Evolutionary conservation across 768 basidiomycete genomes (phyloP).

Genomic region (Mycena filopes): DNA sequence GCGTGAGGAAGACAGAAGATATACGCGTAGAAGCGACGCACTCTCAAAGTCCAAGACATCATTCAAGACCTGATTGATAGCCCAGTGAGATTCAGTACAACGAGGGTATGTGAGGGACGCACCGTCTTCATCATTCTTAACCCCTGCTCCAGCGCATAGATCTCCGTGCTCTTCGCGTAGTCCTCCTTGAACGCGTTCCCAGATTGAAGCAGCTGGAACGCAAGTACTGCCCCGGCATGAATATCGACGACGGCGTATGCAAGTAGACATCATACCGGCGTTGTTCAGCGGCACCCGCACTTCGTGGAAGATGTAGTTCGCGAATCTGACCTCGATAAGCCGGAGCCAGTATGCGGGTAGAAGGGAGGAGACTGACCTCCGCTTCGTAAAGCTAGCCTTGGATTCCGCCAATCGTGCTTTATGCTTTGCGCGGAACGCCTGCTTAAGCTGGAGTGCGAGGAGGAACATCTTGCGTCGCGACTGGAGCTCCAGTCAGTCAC

Average conservation of each 20-base stretch:
- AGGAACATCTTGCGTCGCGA: slow-evolving; percentile 52
- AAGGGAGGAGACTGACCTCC: slow-evolving; percentile 20
- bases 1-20: neutral
- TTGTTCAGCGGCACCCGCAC: slow-evolving; percentile 65
- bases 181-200: slow-evolving; percentile 46
- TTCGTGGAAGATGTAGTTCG: slow-evolving; percentile 59
- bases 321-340: slow-evolving; percentile 42
- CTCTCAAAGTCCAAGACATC: slow-evolving; percentile 49
- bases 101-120: neutral
- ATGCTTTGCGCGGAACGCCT: slow-evolving; percentile 34
- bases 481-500: slow-evolving; percentile 16
- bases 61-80: slow-evolving; percentile 48
- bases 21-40: slow-evolving; percentile 14
- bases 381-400: slow-evolving; percentile 43
- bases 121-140: slow-evolving; percentile 50
- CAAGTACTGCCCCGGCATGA: too few relatives aligned
- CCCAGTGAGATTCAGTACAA: neutral
- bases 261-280: slow-evolving; percentile 39
- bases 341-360: too few relatives aligned
- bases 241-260: too few relatives aligned
- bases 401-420: slow-evolving; percentile 53
- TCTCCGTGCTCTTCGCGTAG: slow-evolving; percentile 48
- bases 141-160: slow-evolving; percentile 51
- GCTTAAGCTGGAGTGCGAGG: slow-evolving; percentile 43
- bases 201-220: slow-evolving; percentile 57